Percentiles rank a stretch among this genome's conserved stretches.
phyloP scores from a whole-genome alignment of 345 rosid species.

The Cardamine resedifolia region DNA sequence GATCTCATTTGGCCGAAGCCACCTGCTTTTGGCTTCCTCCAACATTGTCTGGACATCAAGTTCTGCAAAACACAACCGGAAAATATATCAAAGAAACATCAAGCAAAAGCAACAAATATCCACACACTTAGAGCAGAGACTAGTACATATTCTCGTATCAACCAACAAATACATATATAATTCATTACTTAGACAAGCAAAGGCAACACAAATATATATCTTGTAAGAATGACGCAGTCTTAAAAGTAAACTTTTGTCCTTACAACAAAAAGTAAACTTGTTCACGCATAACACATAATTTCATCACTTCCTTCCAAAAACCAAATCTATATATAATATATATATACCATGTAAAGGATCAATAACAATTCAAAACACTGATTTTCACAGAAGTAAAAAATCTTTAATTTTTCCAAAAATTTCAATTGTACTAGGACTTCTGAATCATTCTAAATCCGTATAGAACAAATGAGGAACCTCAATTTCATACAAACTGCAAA shows the following conservation, averaged over 20 bases:
- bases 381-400: neutral
- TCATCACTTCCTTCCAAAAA: neutral
- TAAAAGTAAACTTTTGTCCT: neutral
- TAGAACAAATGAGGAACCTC: neutral
- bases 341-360: neutral
- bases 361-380: neutral
- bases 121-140: neutral
- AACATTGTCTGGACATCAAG: conserved; percentile 61
- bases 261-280: neutral
- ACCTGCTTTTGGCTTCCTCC: conserved; percentile 82
- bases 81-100: conserved; percentile 5
- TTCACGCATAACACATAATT: neutral
- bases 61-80: conserved; percentile 49
- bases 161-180: neutral
- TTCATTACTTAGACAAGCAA: neutral
- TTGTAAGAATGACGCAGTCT: neutral
- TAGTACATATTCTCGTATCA: neutral
- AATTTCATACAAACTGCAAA: neutral
- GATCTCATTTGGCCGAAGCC: conserved; percentile 98
- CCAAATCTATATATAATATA: neutral
- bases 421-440: neutral
- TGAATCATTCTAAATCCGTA: neutral
- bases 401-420: neutral
- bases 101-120: neutral
- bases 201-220: neutral